Evolutionary conservation across 1,139 yeast species (phyloP).

Genomic region (Protomyces inundatus): DNA sequence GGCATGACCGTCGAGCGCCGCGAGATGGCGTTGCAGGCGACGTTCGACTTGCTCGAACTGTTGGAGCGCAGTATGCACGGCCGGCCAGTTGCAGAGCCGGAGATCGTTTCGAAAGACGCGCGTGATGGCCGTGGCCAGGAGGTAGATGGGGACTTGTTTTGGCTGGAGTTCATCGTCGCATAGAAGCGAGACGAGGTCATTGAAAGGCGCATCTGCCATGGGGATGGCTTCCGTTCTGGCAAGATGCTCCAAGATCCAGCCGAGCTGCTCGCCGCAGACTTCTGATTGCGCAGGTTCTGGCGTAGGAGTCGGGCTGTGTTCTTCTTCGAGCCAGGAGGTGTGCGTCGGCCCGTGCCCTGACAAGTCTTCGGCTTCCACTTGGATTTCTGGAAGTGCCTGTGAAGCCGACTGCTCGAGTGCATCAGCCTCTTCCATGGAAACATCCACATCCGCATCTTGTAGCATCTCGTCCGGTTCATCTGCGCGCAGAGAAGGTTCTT

Average conservation of each 20-base stretch:
- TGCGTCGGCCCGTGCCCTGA: too few species aligned
- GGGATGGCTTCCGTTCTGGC: background rate
- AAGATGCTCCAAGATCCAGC: slow-evolving; percentile 19
- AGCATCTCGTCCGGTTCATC: too few species aligned
- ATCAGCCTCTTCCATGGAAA: too few species aligned
- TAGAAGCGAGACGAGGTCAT: slow-evolving; percentile 13
- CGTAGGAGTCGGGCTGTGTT: too few species aligned
- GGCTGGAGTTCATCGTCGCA: slow-evolving; percentile 19
- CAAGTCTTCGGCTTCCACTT: too few species aligned
- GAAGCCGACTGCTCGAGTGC: too few species aligned
- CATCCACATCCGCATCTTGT: too few species aligned
- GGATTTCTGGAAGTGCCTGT: too few species aligned
- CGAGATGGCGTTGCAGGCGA: background rate
- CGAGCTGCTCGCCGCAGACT: slow-evolving; percentile 4
- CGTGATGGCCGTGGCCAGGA: slow-evolving; percentile 5
- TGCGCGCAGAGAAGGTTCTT: too few species aligned
- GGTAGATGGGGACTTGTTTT: slow-evolving; percentile 1
- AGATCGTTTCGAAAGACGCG: slow-evolving; percentile 1
- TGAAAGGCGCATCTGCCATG: slow-evolving; percentile 6
- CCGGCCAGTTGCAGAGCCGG: background rate
- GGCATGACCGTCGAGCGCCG: background rate
- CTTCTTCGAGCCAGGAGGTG: too few species aligned
- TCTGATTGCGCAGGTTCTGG: background rate
- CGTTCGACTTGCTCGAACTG: slow-evolving; percentile 7
- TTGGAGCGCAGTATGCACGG: background rate